These are phyloP conservation scores for Pichia sp. DNA, from an alignment of 1,139 yeast species.

Conservation along the genomic window DNA sequence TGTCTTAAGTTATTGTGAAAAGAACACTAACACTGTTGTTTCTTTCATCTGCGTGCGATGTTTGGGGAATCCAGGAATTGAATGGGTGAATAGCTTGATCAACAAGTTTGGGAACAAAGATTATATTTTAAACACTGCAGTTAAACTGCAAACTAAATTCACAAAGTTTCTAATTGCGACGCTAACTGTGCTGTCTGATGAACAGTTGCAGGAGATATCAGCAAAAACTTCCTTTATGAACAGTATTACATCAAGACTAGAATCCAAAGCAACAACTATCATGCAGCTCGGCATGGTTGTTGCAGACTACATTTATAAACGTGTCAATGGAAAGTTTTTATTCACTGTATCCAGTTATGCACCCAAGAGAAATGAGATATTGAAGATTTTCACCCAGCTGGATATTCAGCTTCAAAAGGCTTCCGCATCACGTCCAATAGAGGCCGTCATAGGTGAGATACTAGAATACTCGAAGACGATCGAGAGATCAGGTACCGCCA, in stretches of 20 bases:
- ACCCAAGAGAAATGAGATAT: slow-evolving; percentile 12
- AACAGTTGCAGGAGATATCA: slow-evolving; percentile 19
- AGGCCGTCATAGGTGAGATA: background rate
- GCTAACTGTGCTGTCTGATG: slow-evolving; percentile 6
- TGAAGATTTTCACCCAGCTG: slow-evolving; percentile 9
- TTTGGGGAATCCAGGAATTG: background rate
- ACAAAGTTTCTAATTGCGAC: slow-evolving; percentile 21
- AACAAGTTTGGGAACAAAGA: slow-evolving; percentile 15
- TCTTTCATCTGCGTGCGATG: slow-evolving; percentile 10
- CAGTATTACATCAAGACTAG: slow-evolving; percentile 28
- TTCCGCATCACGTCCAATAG: slow-evolving; percentile 10
- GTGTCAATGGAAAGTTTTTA: slow-evolving; percentile 22
- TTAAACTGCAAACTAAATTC: slow-evolving; percentile 6
- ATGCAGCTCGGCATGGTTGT: slow-evolving; percentile 31
- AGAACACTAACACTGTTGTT: slow-evolving; percentile 1
- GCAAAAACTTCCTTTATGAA: slow-evolving; percentile 22
- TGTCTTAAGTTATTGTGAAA: slow-evolving; percentile 4
- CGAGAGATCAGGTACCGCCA: background rate
- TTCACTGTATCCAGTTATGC: slow-evolving; percentile 24
- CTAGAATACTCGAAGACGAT: background rate
- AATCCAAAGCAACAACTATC: slow-evolving; percentile 22
- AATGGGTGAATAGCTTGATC: slow-evolving; percentile 3
- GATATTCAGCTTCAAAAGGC: background rate
- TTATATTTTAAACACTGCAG: slow-evolving; percentile 11
- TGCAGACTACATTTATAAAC: slow-evolving; percentile 26